A percentile compares a stretch with the other conserved stretches of the same genome.
These are phyloP conservation scores for Hamigera avellanea DNA, from an alignment of 495 filamentous ascomycete species.

Conservation along the genomic window DNA sequence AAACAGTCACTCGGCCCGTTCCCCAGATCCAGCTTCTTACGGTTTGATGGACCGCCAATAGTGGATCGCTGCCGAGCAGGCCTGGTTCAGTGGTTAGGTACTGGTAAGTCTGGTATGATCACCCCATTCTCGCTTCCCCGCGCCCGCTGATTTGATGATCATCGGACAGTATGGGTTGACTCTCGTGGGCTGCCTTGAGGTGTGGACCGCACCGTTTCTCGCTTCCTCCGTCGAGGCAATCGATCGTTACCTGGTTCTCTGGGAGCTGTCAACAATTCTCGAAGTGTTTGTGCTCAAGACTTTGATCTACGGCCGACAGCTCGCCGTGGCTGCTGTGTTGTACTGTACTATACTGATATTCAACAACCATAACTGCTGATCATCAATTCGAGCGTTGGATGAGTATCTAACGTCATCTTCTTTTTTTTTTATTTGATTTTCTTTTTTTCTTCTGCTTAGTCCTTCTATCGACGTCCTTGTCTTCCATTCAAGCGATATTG, in stretches of 20 bases:
- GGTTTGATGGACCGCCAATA: slow-evolving; percentile 5
- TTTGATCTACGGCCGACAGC: too few species aligned
- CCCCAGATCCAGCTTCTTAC: slow-evolving; percentile 10
- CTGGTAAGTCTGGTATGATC: slow-evolving; percentile 3
- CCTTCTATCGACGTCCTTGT: too few species aligned
- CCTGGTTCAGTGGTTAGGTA: slow-evolving; percentile 1
- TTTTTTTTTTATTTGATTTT: slow-evolving; percentile 2
- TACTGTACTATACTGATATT: too few species aligned
- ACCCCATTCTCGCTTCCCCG: slow-evolving; percentile 1
- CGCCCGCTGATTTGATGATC: slow-evolving; percentile 4
- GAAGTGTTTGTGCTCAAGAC: too few species aligned
- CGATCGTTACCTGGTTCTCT: too few species aligned
- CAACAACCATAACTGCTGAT: too few species aligned
- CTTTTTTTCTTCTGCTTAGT: too few species aligned
- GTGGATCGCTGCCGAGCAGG: neutral
- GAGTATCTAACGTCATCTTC: too few species aligned
- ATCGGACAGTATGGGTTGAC: neutral
- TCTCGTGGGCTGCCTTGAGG: neutral
- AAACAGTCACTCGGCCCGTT: slow-evolving; percentile 8
- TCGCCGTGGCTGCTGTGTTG: too few species aligned
- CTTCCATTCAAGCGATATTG: too few species aligned
- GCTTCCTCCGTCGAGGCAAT: neutral
- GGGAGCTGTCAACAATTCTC: too few species aligned
- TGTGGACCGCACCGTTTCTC: neutral
- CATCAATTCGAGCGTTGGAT: too few species aligned